Evolutionary conservation across 2,329 filamentous ascomycete species (phyloP).

Genomic region (Paecilomyces variotii): DNA sequence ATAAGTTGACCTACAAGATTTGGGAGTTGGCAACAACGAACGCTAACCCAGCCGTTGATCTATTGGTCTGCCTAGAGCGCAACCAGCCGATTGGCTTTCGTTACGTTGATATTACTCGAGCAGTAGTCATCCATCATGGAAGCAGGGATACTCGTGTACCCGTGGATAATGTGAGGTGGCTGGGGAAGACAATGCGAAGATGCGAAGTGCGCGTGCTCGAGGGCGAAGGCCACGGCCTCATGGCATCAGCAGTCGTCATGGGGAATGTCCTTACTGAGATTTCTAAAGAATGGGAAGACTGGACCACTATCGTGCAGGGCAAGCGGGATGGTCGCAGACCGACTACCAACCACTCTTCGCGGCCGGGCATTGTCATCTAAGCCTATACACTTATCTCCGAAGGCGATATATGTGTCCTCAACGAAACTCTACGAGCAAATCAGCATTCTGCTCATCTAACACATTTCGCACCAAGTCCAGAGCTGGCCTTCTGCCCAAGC

Average conservation of each 20-base stretch:
- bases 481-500: not conserved
- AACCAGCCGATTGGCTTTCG: constrained; percentile 88
- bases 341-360: constrained; percentile 17
- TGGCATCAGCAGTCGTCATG: constrained; percentile 93
- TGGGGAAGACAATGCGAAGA: constrained; percentile 84
- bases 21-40: constrained; percentile 89
- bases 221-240: constrained; percentile 87
- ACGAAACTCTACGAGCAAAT: not conserved
- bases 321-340: constrained; percentile 23
- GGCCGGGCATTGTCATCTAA: constrained; percentile 12
- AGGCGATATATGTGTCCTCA: not conserved
- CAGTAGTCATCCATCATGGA: constrained; percentile 90
- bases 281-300: constrained; percentile 86
- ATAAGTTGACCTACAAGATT: constrained; percentile 79
- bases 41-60: constrained; percentile 87
- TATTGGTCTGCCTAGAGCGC: constrained; percentile 86
- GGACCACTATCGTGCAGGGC: constrained; percentile 54
- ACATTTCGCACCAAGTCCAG: not conserved
- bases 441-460: not conserved
- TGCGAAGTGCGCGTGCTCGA: constrained; percentile 88
- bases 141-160: constrained; percentile 84
- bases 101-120: constrained; percentile 88
- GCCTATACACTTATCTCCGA: not conserved
- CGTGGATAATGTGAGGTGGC: constrained; percentile 89
- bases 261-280: constrained; percentile 91